Base-by-base conservation (phyloP, 2,329 filamentous ascomycete species). In the Fusarium robinianum region DNA sequence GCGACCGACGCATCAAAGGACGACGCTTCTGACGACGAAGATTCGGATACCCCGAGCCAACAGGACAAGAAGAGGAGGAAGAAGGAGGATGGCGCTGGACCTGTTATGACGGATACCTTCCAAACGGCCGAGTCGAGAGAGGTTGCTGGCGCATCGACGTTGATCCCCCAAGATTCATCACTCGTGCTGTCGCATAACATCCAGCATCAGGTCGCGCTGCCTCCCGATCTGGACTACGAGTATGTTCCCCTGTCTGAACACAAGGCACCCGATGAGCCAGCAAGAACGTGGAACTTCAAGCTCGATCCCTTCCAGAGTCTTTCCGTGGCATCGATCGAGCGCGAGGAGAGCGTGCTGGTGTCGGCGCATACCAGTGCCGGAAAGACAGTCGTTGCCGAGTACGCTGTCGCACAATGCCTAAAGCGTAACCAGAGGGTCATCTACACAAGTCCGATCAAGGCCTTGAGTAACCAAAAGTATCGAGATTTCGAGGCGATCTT, bases 381-480 rank as follows among this genome's bases (percentile, higher is more conserved):
- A 71, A 99, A 99, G 73, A 99, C 94, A 0, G 95, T 99, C 6
- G 91, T 97, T 30, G 94, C 94, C 52, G 94, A 99, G 69, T 99
- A 99, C 66, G 95, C 94, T 14, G 95, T 99, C 66, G 94, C 95
- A 11, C 94, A 99, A 63, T 95, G 94, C 68, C 77, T 99, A 67
- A 95, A 94, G 77, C 88, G 90, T 67, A 97, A 97, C 71, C 94
- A 99, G 74, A 83, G 94, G 66, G 92, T 99, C 62, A 99, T 99
- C 68, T 99, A 99, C 72, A 99, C 94, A 7, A 96, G 91, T 78
- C 94, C 94, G 2, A 99, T 99, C 77, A 99, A 99, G 73, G 94
- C 94, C 8, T 76, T 99, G 61, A 97, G 91, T 71, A 99, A 99
- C 71, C 94, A 99, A 66, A 99, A 99, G 67, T 99, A 95, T 68